Conservation (phyloP, 1,139 yeast species). For the Maudiozyma humilis region DNA sequence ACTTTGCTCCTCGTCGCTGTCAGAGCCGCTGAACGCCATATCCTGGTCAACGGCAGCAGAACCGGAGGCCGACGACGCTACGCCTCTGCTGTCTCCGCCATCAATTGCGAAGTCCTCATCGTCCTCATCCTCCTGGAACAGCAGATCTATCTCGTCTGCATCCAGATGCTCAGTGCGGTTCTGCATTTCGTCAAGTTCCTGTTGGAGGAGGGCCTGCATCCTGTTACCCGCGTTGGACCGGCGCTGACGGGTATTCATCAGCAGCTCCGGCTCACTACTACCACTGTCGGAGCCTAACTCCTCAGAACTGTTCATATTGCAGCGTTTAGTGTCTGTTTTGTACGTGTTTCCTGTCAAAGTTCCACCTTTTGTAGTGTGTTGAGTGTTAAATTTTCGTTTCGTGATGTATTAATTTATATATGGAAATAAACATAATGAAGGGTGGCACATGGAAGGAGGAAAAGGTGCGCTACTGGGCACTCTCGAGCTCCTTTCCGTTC, state of each 20-base stretch:
- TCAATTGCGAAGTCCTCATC: constrained; percentile 60
- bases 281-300: constrained; percentile 7
- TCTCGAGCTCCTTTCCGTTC: constrained; percentile 18
- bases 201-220: constrained; percentile 60
- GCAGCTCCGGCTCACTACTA: constrained; percentile 13
- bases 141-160: constrained; percentile 63
- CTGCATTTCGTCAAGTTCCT: constrained; percentile 43
- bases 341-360: background rate
- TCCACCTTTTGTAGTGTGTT: no score
- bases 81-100: constrained; percentile 16
- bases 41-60: constrained; percentile 35
- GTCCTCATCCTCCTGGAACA: constrained; percentile 79
- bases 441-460: no score
- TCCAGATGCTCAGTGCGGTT: constrained; percentile 38
- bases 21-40: constrained; percentile 37
- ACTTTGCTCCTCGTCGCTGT: constrained; percentile 22
- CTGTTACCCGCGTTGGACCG: constrained; percentile 90
- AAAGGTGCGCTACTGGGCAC: constrained; percentile 16
- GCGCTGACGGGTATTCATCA: constrained; percentile 62
- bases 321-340: constrained; percentile 3
- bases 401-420: background rate
- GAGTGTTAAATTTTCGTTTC: background rate
- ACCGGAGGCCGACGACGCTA: no score
- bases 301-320: no score
- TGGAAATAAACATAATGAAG: no score